Conservation (phyloP, 805 yeast genomes). For the Saturnispora serradocipensis region DNA sequence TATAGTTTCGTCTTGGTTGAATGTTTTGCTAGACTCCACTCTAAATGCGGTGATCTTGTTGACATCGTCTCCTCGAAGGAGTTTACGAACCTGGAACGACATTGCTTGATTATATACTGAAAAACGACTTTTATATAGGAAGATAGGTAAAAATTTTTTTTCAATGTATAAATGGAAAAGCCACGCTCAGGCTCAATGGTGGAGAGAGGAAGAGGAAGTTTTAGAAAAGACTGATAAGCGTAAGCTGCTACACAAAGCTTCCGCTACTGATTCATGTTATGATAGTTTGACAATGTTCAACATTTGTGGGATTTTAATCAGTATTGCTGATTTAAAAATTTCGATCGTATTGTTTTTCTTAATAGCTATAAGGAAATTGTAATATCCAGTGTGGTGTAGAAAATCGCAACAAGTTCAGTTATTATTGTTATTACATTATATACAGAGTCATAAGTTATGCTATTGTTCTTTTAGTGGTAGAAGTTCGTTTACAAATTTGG, state of each 20-base stretch:
- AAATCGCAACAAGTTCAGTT: too few species aligned
- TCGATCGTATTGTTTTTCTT: too few species aligned
- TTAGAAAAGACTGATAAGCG: background rate
- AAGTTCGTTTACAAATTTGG: background rate
- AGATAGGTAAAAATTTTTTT: background rate
- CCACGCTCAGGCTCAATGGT: background rate
- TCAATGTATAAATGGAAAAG: background rate
- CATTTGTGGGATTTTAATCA: too few species aligned
- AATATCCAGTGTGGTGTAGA: too few species aligned
- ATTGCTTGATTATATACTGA: background rate
- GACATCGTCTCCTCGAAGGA: constrained; percentile 10
- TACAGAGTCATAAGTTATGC: background rate
- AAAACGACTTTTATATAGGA: background rate
- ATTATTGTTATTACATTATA: background rate
- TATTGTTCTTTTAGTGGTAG: background rate
- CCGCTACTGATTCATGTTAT: too few species aligned
- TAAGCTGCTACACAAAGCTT: too few species aligned
- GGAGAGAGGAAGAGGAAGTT: background rate
- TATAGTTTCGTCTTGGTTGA: constrained; percentile 10
- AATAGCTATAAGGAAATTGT: too few species aligned
- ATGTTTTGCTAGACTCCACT: constrained; percentile 11
- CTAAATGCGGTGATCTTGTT: constrained; percentile 11
- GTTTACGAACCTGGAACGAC: constrained; percentile 8
- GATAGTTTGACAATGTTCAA: too few species aligned
- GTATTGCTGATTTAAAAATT: too few species aligned